phyloP scores from a whole-genome alignment of 2,329 filamentous ascomycete genomes.

The Verticillium isaacii region DNA sequence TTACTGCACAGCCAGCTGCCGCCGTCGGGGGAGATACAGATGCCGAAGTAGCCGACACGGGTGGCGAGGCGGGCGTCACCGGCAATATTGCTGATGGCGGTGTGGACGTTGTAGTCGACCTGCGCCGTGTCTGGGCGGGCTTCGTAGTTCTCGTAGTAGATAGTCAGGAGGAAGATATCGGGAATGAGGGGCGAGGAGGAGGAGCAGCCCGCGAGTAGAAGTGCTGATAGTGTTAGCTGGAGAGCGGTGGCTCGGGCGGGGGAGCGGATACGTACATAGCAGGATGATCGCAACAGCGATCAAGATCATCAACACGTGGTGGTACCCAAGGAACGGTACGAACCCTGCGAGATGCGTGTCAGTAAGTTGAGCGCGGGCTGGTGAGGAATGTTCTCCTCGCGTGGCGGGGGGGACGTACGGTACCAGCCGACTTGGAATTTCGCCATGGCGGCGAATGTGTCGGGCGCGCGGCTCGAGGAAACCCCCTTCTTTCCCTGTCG shows the following conservation, averaged over 20 bases:
- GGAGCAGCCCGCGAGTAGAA: slow-evolving; percentile 91
- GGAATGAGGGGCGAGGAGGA: slow-evolving; percentile 94
- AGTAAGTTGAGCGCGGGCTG: neutral
- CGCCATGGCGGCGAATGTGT: slow-evolving; percentile 18
- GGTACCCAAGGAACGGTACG: slow-evolving; percentile 66
- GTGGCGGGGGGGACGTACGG: slow-evolving; percentile 30
- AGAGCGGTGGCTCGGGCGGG: neutral
- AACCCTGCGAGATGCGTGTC: slow-evolving; percentile 39
- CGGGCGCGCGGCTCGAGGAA: slow-evolving; percentile 5
- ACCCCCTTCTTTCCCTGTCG: slow-evolving; percentile 3
- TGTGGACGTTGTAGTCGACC: slow-evolving; percentile 82
- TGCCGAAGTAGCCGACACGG: slow-evolving; percentile 95
- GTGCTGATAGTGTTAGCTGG: slow-evolving; percentile 48
- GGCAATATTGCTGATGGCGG: slow-evolving; percentile 85
- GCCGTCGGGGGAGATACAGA: slow-evolving; percentile 88
- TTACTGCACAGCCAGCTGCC: slow-evolving; percentile 94
- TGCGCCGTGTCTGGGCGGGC: slow-evolving; percentile 80
- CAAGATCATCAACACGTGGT: slow-evolving; percentile 94
- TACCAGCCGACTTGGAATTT: slow-evolving; percentile 45
- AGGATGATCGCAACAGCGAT: slow-evolving; percentile 92
- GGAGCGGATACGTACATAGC: slow-evolving; percentile 65
- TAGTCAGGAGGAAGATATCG: slow-evolving; percentile 93
- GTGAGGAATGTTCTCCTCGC: neutral
- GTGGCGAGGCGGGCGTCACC: slow-evolving; percentile 80
- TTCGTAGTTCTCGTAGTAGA: slow-evolving; percentile 88